Evolutionary conservation across 371 early-diverging fungal genomes (phyloP), one percentile per base, ranked within the genome.

Genomic region (Mortierella sp.): DNA sequence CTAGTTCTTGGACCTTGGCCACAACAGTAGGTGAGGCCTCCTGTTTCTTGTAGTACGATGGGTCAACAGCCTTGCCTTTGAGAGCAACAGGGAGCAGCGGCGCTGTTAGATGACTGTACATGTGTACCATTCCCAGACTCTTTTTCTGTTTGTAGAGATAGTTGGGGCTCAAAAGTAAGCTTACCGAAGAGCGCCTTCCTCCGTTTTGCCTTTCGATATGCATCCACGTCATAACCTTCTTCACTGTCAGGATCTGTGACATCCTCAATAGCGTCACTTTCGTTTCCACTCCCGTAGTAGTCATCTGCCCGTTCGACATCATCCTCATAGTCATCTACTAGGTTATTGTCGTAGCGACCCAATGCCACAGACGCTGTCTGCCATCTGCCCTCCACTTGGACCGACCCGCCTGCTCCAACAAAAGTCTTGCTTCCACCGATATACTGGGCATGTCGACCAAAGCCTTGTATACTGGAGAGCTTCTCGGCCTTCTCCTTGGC

Each of bases 131-230:
- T n/a, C n/a, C n/a, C n/a, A n/a, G n/a, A n/a, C n/a, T n/a, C n/a
- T 37, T 9, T 37, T 37, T 3, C 9, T 37, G 37, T 37, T 37
- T 37, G 9, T 9, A 37, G 37, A 37, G 3, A 37, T 37, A 5
- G 37, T 37, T 37, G 37, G 9, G 9, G 37, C 37, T 37, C 37
- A 37, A 37, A 37, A 11, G n/a, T 28, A 23, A 23, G 46, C 75
- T 37, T 68, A 76, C 77, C 77, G 23, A 76, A 76, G 1, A 76
- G 46, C 7, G 71, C 25, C 48, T 76, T 76, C 65, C 77, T 76
- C 62, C 77, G 77, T 65, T 76, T 76, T 1, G 62, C 68, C 29
- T 64, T 71, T 18, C 68, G 58, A 18, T 66, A 64, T 3, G 68
- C 68, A 15, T 76, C 77, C 18, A 68, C 62, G 37, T 75, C 76